Base-by-base conservation (phyloP, 164 flowering plant genomes). In the Liquidambar formosana region DNA sequence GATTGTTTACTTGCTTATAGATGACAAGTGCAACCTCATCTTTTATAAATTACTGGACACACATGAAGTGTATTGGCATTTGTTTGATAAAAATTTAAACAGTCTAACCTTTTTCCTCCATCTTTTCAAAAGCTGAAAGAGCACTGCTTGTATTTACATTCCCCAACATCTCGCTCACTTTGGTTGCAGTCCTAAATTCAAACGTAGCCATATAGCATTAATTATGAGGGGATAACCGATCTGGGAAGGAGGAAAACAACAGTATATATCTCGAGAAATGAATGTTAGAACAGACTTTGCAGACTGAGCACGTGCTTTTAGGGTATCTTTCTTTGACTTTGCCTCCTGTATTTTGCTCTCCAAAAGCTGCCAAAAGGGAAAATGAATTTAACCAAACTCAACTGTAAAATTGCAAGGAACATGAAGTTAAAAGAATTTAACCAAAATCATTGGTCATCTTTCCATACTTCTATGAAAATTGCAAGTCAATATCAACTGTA, bases 291-390 rank as follows among this genome's bases (percentile, higher is more conserved):
- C 92, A 73, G 65, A 93, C 99, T 91, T 96, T 57, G 98, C 99
- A 73, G 99, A 88, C 71, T 93, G 99, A 60, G 98, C 99, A 69
- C 98, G 92, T 41, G 99, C 98, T 87, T 92, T 93, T 25, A 93
- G 80, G 45, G 99, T 93, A 70, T 93, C 98, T 72, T 91, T 91
- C 82, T 96, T 93, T 27, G 99, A 89, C 74, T 65, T 91, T 41
- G 98, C 98, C 65, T 96, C 99, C 71, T 90, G 95, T 82, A 96
- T 93, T 79, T 96, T 96, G 89, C 97, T 93, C 77, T 96, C 98
- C 73, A 96, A 61, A 68, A 93, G 91, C 99, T 93, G 76, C 67
- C 18, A 23, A 15, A 59, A 58, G 72, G 3, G 72, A 71, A 74
- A 74, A 12, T 25, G 47, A 70, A 51, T 28, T 66, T 41, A 56